Evolutionary conservation across 164 flowering plant species (phyloP).

Genomic region (Akebia trifoliata): DNA sequence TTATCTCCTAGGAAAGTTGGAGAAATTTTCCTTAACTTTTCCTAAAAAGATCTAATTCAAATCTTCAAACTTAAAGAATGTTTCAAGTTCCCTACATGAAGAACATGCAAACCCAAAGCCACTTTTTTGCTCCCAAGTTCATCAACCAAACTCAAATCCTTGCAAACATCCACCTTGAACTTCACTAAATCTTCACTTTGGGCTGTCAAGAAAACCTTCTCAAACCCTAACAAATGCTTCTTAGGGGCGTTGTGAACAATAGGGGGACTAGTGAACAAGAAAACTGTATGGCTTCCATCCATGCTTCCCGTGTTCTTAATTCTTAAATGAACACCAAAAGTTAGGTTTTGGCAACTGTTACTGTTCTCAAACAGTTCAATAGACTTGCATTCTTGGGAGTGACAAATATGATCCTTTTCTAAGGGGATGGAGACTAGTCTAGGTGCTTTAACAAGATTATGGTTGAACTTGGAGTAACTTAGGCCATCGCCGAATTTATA

Average conservation of each 20-base stretch:
- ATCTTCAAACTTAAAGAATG: constrained; percentile 56
- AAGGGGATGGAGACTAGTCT: constrained; percentile 50
- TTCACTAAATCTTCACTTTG: constrained; percentile 39
- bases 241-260: constrained; percentile 61
- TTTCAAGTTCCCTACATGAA: constrained; percentile 74
- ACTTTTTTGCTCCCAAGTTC: constrained; percentile 69
- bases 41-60: constrained; percentile 24
- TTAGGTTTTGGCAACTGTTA: constrained; percentile 41
- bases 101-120: constrained; percentile 66
- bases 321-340: constrained; percentile 54
- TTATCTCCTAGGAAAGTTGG: constrained; percentile 5
- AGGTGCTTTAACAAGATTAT: constrained; percentile 63
- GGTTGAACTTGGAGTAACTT: constrained; percentile 59
- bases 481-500: constrained; percentile 83
- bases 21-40: not conserved
- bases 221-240: constrained; percentile 80
- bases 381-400: constrained; percentile 51
- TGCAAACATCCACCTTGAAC: constrained; percentile 80
- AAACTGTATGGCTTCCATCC: constrained; percentile 67
- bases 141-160: constrained; percentile 81
- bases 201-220: constrained; percentile 54
- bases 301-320: constrained; percentile 54
- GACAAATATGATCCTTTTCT: constrained; percentile 62
- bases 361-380: constrained; percentile 34
- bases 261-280: constrained; percentile 72